phyloP scores from a whole-genome alignment of 2,329 filamentous ascomycete species.

The Elsinoe perseae region DNA sequence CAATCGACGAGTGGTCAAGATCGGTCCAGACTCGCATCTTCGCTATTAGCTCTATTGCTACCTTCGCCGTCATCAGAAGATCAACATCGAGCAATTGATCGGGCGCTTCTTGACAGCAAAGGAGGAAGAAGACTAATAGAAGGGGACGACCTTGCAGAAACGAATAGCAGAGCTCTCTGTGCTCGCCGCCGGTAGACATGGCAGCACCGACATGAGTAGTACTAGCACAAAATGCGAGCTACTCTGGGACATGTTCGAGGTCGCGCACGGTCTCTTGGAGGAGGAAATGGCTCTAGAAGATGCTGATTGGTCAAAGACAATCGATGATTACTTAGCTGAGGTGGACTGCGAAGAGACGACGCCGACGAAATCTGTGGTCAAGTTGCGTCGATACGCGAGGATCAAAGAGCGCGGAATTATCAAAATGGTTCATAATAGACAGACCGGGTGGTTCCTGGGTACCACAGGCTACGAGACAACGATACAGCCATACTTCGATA shows the following conservation, averaged over 20 bases:
- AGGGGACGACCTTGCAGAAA: background rate
- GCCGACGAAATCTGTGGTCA: too few species aligned
- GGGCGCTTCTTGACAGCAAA: background rate
- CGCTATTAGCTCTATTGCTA: background rate
- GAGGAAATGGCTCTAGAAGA: background rate
- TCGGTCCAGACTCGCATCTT: background rate
- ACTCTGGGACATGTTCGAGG: background rate
- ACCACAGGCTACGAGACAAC: too few species aligned
- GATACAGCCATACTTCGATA: too few species aligned
- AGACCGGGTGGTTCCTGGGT: too few species aligned
- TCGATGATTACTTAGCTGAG: background rate
- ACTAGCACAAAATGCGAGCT: background rate
- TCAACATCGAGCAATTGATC: background rate
- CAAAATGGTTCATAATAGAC: too few species aligned
- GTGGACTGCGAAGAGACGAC: too few species aligned
- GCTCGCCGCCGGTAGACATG: background rate
- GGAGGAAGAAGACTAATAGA: background rate
- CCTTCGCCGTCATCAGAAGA: background rate
- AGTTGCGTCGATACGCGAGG: too few species aligned
- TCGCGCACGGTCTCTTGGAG: background rate
- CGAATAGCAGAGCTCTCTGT: background rate
- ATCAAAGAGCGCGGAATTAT: too few species aligned
- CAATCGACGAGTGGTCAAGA: background rate
- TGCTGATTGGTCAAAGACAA: background rate
- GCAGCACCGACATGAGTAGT: background rate